Conservation (phyloP, 2,329 filamentous ascomycete genomes). For the Pestalotiopsis sp. region DNA sequence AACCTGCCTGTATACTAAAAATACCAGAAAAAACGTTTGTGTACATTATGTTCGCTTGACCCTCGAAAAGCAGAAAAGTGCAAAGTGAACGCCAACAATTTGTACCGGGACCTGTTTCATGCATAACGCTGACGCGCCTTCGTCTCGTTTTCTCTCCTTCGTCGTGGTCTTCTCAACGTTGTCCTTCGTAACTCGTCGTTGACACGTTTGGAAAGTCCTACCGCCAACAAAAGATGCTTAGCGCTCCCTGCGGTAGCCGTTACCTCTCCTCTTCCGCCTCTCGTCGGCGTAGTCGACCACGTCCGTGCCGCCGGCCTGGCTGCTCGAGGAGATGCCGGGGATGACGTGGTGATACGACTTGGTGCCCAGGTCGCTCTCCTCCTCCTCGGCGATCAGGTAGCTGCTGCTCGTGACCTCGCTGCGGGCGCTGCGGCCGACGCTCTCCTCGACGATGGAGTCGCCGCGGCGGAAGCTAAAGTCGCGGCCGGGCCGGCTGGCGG, state of each 20-base stretch:
- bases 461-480: slow-evolving; percentile 57
- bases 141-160: not conserved
- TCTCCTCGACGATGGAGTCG: slow-evolving; percentile 29
- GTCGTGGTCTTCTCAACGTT: not conserved
- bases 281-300: slow-evolving; percentile 41
- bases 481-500: slow-evolving; percentile 29
- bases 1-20: not conserved
- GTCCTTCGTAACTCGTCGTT: not conserved
- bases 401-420: slow-evolving; percentile 23
- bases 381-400: slow-evolving; percentile 17
- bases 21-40: not conserved
- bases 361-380: slow-evolving; percentile 51
- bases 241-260: slow-evolving; percentile 26
- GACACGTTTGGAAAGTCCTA: not conserved
- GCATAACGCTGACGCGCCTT: not conserved
- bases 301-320: slow-evolving; percentile 12
- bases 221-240: not conserved
- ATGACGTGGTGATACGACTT: slow-evolving; percentile 59
- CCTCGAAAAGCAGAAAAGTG: not conserved
- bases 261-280: slow-evolving; percentile 40
- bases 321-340: slow-evolving; percentile 47
- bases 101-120: not conserved
- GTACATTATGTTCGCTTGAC: slow-evolving; percentile 1
- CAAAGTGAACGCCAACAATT: not conserved
- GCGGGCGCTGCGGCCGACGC: slow-evolving; percentile 26